Base-by-base conservation (phyloP, 2,329 filamentous ascomycete species). In the Ilyonectria robusta region DNA sequence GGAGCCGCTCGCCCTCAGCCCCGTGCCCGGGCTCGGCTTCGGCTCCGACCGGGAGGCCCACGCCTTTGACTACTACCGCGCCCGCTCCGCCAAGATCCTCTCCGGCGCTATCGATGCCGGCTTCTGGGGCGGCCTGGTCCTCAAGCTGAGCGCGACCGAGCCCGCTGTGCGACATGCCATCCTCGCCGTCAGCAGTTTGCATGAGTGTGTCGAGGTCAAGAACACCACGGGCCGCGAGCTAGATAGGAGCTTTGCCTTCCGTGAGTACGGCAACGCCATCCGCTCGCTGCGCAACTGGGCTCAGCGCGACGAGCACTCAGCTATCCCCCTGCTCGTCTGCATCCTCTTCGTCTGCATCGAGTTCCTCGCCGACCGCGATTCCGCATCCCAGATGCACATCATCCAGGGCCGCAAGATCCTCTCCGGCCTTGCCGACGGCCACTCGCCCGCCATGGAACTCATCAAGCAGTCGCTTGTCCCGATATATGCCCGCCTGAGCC, bases 331-430 rank as follows among this genome's bases (percentile, higher is more conserved):
- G 17, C 76, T 86, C 3, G 83, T 83, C 6, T 87, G 85, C 67
- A 74, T 87, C 1, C 76, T 88, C 23, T 87, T 88, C 67, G 84
- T 86, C 26, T 86, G 85, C 70, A 83, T 88, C 55, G 87, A 88
- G 74, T 86, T 86, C 70, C 79, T 89, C 65, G 84, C 85, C 37
- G 84, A 85, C 42, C 84, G 88, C 64, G 82, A 84, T 48, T 74
- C 76, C 6, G 81, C 82, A 10, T 84, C 86, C 0, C 79, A 84
- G 53, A 76, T 84, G 62, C 84, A 85, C 55, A 82, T 85, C 17
- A 77, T 78, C 17, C 82, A 85, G 66, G 84, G 83, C 8, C 74
- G 83, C 4, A 79, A 82, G 48, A 81, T 85, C 2, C 77, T 85
- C 4, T 77, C 75, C 1, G 76, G 78, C 10, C 72, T 84, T 7